Conservation (phyloP, 495 filamentous ascomycete species). For the Xylaria acuta region DNA sequence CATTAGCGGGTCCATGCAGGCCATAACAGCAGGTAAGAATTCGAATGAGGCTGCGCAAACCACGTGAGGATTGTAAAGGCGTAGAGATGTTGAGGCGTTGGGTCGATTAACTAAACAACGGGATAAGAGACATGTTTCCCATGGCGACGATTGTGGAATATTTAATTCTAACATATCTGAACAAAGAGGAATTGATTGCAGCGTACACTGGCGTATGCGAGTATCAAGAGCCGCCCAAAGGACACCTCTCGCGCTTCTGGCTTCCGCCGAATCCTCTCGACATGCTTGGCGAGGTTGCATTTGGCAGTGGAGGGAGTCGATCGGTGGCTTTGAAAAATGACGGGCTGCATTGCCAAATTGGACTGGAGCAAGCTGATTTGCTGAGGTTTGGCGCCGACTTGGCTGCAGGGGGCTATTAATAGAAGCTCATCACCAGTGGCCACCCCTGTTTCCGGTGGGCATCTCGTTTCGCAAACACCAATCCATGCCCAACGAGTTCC, state of each 20-base stretch:
- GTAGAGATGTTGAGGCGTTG: conserved; percentile 2
- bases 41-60: conserved; percentile 22
- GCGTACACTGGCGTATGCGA: neutral
- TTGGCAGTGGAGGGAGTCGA: conserved; percentile 30
- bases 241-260: conserved; percentile 23
- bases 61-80: conserved; percentile 2
- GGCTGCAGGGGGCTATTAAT: conserved; percentile 43
- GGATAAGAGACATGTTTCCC: neutral
- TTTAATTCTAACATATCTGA: neutral
- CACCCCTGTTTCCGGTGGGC: conserved; percentile 30
- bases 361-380: conserved; percentile 37
- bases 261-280: conserved; percentile 18
- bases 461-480: conserved; percentile 45
- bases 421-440: conserved; percentile 35
- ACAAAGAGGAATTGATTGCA: neutral
- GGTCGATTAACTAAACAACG: neutral
- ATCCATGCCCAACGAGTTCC: conserved; percentile 29
- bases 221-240: conserved; percentile 23
- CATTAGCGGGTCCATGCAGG: conserved; percentile 19
- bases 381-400: conserved; percentile 38
- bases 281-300: conserved; percentile 29
- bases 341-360: conserved; percentile 42
- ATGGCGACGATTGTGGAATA: neutral
- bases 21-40: neutral
- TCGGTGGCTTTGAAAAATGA: conserved; percentile 39